Evolutionary conservation across 2,329 filamentous ascomycete genomes (phyloP).

Genomic region (Monosporascus ibericus): DNA sequence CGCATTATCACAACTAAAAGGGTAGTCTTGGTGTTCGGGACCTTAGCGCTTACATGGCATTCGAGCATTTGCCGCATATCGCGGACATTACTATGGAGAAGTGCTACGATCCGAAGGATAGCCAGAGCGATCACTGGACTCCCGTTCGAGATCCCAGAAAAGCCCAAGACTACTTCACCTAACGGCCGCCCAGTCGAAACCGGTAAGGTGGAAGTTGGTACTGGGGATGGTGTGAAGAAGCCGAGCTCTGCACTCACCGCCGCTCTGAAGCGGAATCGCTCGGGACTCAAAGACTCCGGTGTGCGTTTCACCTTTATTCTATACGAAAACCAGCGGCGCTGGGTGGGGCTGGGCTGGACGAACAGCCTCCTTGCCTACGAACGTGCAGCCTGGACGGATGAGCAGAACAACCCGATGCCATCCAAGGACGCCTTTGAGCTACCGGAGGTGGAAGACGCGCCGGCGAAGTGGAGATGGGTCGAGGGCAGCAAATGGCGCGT

Average conservation of each 20-base stretch:
- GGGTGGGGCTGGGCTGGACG: constrained; percentile 94
- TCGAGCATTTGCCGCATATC: constrained; percentile 79
- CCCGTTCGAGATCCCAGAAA: constrained; percentile 53
- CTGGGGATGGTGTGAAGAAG: constrained; percentile 27
- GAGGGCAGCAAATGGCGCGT: constrained; percentile 80
- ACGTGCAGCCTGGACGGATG: constrained; percentile 87
- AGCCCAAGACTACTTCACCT: constrained; percentile 12
- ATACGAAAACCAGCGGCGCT: constrained; percentile 92
- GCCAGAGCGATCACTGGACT: constrained; percentile 75
- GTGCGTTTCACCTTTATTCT: constrained; percentile 95
- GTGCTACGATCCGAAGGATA: constrained; percentile 63
- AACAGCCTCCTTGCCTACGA: constrained; percentile 87
- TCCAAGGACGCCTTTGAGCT: constrained; percentile 64
- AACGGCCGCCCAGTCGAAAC: constrained; percentile 1
- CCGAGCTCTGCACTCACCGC: constrained; percentile 26
- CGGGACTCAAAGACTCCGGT: constrained; percentile 58
- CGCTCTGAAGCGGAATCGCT: constrained; percentile 28
- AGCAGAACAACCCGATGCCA: constrained; percentile 78
- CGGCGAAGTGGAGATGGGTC: constrained; percentile 69
- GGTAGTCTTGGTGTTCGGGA: constrained; percentile 79
- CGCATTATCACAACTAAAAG: constrained; percentile 82
- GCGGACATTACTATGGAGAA: constrained; percentile 86
- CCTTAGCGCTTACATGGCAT: constrained; percentile 85
- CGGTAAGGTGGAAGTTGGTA: constrained; percentile 23
- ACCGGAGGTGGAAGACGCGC: constrained; percentile 55